Evolutionary conservation across 129 eudicot genomes (phyloP), one percentile per base, ranked within the genome.

Genomic region (Helichrysum umbraculigerum): DNA sequence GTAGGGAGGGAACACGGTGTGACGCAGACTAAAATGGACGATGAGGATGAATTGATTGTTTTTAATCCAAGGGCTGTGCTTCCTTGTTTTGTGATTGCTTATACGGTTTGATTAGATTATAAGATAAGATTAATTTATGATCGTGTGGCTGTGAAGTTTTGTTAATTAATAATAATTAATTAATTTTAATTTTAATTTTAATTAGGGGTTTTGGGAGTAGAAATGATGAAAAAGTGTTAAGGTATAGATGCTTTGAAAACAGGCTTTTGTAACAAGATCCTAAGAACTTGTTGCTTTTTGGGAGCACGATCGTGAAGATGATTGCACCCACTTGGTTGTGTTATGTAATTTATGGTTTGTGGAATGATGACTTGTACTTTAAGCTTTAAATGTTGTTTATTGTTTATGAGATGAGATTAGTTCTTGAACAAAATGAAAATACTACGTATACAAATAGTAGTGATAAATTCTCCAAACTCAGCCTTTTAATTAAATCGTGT

Each of bases 21-120:
- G 73, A 21, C 54, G 2, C 71, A 30, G 47, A 32, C 68, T 42
- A 78, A 83, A 54, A 32, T 79, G 86, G 94, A 91, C n/a, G 93
- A 82, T 16, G 96, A 91, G 17, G 96, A 88, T 70, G 96, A 92
- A 79, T 33, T 92, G 72, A 76, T 92, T 72, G 96, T 92, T 34
- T 90, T 86, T 74, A 92, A 90, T 85, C 94, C 98, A 7, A 90
- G 96, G 87, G 98, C 98, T 63, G 98, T 92, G 67, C 94, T 92
- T 69, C 98, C 98, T 58, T 92, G 98, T 70, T 92, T 92, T 76
- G 92, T 90, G 64, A 92, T 92, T 14, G 94, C 88, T 73, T 92
- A 92, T 70, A 88, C 90, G 5, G 88, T 86, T 58, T 92, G 87
- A 85, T 81, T 57, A 28, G 34, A 6, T 19, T 3, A n/a, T n/a